These are phyloP conservation scores for Inga laurina DNA, from an alignment of 306 rosid genomes.

Conservation along the genomic window DNA sequence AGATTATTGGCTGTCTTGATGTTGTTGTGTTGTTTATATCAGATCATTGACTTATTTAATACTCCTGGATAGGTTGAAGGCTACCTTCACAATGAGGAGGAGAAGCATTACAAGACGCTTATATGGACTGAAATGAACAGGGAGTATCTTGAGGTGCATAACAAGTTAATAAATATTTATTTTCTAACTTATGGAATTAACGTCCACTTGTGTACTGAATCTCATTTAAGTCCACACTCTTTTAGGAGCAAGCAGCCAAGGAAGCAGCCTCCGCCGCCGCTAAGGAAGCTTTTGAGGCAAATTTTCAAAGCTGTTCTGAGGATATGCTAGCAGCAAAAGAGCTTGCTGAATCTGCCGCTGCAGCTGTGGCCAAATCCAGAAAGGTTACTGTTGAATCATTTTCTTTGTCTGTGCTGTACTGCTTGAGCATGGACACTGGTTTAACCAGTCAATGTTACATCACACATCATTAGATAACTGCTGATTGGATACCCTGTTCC, in stretches of 20 bases:
- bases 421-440: background rate
- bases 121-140: constrained; percentile 70
- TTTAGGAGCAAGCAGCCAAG: constrained; percentile 75
- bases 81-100: constrained; percentile 71
- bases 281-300: constrained; percentile 48
- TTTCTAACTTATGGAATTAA: background rate
- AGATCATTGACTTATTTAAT: constrained; percentile 12
- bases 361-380: constrained; percentile 53
- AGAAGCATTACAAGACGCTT: constrained; percentile 48
- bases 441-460: background rate
- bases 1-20: constrained; percentile 1
- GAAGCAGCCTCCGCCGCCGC: constrained; percentile 51
- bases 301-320: constrained; percentile 43
- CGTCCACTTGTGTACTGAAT: background rate
- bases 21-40: background rate
- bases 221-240: constrained; percentile 16
- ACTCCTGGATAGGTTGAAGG: constrained; percentile 49
- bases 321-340: constrained; percentile 51
- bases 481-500: background rate
- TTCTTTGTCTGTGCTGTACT: background rate
- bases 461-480: background rate
- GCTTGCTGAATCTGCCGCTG: constrained; percentile 42
- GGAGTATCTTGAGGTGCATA: constrained; percentile 72
- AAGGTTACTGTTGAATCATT: constrained; percentile 42
- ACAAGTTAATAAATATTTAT: background rate